These are phyloP conservation scores for Hypoxylon sp. DNA, from an alignment of 2,329 filamentous ascomycete species.

Conservation along the genomic window DNA sequence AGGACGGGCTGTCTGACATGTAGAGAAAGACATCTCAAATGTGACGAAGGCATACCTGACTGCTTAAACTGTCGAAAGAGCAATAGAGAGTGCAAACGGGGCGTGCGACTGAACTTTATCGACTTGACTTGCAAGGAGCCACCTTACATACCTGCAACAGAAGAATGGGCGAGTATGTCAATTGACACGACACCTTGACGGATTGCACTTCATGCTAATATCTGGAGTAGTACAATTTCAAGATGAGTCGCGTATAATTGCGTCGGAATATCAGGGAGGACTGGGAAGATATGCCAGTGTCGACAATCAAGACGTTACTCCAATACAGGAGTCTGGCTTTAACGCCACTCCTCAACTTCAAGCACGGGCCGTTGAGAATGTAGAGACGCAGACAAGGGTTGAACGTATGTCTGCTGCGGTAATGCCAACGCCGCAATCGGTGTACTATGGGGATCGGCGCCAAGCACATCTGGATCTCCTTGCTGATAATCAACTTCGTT, in stretches of 20 bases:
- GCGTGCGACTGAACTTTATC: constrained; percentile 89
- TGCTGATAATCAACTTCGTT: constrained; percentile 40
- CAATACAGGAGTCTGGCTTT: constrained; percentile 42
- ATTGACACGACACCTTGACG: neutral
- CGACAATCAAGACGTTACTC: constrained; percentile 50
- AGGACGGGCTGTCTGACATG: constrained; percentile 92
- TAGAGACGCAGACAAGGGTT: constrained; percentile 34
- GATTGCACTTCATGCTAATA: constrained; percentile 20
- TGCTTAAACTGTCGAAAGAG: constrained; percentile 88
- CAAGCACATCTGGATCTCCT: constrained; percentile 37
- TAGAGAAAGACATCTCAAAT: constrained; percentile 88
- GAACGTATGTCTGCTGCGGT: constrained; percentile 38
- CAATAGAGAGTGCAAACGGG: constrained; percentile 83
- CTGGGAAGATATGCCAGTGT: constrained; percentile 73
- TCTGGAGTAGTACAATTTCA: constrained; percentile 71
- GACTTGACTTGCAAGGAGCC: constrained; percentile 79
- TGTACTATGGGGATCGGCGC: constrained; percentile 41
- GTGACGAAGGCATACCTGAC: constrained; percentile 74
- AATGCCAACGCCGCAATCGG: constrained; percentile 39
- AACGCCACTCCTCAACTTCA: constrained; percentile 41
- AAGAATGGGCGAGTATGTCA: constrained; percentile 69
- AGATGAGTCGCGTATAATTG: constrained; percentile 89
- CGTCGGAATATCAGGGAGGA: constrained; percentile 87
- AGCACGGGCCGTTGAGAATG: constrained; percentile 33
- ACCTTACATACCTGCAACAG: constrained; percentile 66